Evolutionary conservation across 352 stramenopile species (phyloP).

Genomic region (Globisporangium polare): DNA sequence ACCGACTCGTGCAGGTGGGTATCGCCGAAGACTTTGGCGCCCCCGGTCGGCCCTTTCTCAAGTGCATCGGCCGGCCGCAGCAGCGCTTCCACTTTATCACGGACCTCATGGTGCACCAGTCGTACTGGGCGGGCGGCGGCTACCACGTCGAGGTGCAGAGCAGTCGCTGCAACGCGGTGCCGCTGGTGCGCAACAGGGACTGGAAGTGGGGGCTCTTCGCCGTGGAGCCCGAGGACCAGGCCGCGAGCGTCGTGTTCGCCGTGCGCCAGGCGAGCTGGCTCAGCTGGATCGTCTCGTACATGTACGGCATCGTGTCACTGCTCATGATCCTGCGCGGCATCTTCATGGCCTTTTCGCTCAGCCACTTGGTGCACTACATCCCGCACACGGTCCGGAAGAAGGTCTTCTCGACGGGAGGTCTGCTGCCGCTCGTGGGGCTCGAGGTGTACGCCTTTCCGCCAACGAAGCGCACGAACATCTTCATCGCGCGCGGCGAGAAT

Average conservation of each 20-base stretch:
- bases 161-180: conserved; percentile 39
- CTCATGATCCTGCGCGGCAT: conserved; percentile 39
- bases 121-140: conserved; percentile 42
- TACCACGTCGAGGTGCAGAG: conserved; percentile 48
- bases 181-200: conserved; percentile 30
- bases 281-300: conserved; percentile 26
- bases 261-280: conserved; percentile 36
- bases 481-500: conserved; percentile 29
- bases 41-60: conserved; percentile 37
- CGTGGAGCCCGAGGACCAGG: conserved; percentile 28
- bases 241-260: conserved; percentile 35
- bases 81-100: conserved; percentile 42
- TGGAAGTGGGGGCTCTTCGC: conserved; percentile 45
- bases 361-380: conserved; percentile 35
- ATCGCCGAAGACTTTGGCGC: conserved; percentile 36
- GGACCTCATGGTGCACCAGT: conserved; percentile 49
- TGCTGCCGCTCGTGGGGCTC: conserved; percentile 43
- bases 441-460: conserved; percentile 28
- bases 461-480: conserved; percentile 26
- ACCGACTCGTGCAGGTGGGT: conserved; percentile 34
- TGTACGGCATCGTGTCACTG: conserved; percentile 43
- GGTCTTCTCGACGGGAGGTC: conserved; percentile 22
- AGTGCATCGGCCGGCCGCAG: conserved; percentile 33
- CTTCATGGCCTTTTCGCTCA: conserved; percentile 32
- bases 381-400: conserved; percentile 15